Conservation (phyloP, 1,284 basidiomycete genomes). For the Ganoderma lingzhi region DNA sequence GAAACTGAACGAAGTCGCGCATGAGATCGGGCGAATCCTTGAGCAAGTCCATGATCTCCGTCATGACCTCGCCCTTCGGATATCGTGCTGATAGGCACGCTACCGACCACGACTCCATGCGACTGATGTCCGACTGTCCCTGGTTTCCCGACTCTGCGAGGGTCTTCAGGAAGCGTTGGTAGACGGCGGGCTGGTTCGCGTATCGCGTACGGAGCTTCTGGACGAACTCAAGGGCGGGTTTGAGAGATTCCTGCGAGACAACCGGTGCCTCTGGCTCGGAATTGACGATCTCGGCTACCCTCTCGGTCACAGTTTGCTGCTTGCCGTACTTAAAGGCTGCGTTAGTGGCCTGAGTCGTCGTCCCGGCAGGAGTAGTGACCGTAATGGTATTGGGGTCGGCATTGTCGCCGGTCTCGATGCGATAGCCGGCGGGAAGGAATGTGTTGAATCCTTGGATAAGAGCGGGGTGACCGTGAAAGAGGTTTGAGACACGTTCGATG, state of each 20-base stretch:
- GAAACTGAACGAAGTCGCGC: constrained; percentile 91
- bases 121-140: constrained; percentile 74
- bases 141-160: constrained; percentile 66
- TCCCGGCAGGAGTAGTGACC: constrained; percentile 88
- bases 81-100: constrained; percentile 39
- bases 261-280: constrained; percentile 21
- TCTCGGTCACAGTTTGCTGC: constrained; percentile 11
- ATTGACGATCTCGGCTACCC: constrained; percentile 7
- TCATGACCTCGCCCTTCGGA: constrained; percentile 73
- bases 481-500: constrained; percentile 92
- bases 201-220: constrained; percentile 98
- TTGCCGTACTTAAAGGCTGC: constrained; percentile 31
- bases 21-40: constrained; percentile 90
- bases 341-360: constrained; percentile 49
- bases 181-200: constrained; percentile 85
- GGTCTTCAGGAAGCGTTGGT: constrained; percentile 94
- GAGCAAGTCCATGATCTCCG: constrained; percentile 89
- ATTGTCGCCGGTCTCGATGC: constrained; percentile 80
- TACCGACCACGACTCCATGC: constrained; percentile 61
- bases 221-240: constrained; percentile 91
- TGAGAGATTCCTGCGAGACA: constrained; percentile 45
- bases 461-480: constrained; percentile 90
- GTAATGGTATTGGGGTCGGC: constrained; percentile 74
- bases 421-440: constrained; percentile 94
- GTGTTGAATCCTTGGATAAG: constrained; percentile 99